Base-by-base conservation (phyloP, 1,284 basidiomycete species). In the Thecaphora thlaspeos region DNA sequence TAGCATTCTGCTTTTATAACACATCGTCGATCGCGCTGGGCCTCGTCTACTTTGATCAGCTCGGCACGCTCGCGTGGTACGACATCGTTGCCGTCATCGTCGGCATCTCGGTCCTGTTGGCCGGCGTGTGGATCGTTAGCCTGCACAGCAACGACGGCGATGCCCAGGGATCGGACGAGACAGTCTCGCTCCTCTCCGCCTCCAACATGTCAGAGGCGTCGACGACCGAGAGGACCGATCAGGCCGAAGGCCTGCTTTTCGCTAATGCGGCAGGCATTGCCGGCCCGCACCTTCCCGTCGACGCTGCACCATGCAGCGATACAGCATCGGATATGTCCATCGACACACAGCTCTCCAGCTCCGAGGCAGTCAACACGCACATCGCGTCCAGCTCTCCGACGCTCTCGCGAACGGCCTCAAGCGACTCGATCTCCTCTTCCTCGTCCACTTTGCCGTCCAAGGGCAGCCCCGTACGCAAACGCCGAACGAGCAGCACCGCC, bases 1-100 rank as follows among this genome's bases (percentile, higher is more conserved):
- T 92, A 68, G 91, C 92, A 2, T 97, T 96, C 79, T 95, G 91
- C 79, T 91, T 92, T 78, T 97, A 95, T 81, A 96, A 95, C 73
- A 80, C 93, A 9, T 90, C 90, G 5, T 91, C 89, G 14, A 77
- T 77, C 46, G 68, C 69, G 5, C 57, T 77, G 0, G 75, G 73
- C 1, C 83, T 95, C 36, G 85, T 95, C 44, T 97, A 94, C 78
- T 97, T 91, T 78, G 83, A 94, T 78, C 91, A 97, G 76, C 84
- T 93, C 69, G 84, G 85, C 15, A 81, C 87, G 19, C 85, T 97
- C 39, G 81, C 85, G 0, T 81, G 83, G 1, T 77, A 85, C 32
- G 85, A 92, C 74, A 82, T 94, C 24, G 75, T 81, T 4, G 83
- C 94, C 23, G 89, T 97, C 45, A 82, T 83, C 1, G 64, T 91